Percentiles rank a stretch among this genome's conserved stretches.
Evolutionary conservation across 208 protist genomes (phyloP).

Genomic region (Wallacemonas sp.): DNA sequence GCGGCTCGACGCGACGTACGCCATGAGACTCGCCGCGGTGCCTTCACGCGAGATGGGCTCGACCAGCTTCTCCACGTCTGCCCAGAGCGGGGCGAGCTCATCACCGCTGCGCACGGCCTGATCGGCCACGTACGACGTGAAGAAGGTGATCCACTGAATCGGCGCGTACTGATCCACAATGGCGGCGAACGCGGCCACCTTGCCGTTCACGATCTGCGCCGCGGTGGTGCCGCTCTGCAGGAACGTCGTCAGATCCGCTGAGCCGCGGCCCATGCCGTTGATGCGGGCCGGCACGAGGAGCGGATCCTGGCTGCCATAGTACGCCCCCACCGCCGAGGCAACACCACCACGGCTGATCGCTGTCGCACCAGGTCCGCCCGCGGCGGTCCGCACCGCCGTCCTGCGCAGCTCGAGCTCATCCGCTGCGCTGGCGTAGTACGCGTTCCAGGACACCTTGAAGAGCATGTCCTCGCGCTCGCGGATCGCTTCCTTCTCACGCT

Average conservation of each 20-base stretch:
- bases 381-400: constrained; percentile 3
- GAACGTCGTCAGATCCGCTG: constrained; percentile 24
- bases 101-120: constrained; percentile 33
- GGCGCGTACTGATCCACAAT: constrained; percentile 60
- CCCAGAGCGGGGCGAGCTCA: constrained; percentile 61
- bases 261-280: constrained; percentile 7
- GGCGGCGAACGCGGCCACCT: constrained; percentile 55
- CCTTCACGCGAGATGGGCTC: constrained; percentile 46
- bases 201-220: constrained; percentile 41
- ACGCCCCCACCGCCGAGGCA: background rate
- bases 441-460: constrained; percentile 63
- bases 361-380: background rate
- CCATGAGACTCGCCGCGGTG: constrained; percentile 35
- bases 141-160: constrained; percentile 55
- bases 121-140: constrained; percentile 51
- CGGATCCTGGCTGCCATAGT: constrained; percentile 6
- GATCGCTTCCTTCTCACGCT: constrained; percentile 50
- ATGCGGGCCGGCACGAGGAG: background rate
- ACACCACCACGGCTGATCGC: background rate
- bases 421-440: constrained; percentile 54
- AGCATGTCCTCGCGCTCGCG: constrained; percentile 56
- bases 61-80: constrained; percentile 49
- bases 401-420: constrained; percentile 64
- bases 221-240: constrained; percentile 40
- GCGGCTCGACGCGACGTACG: constrained; percentile 68